A percentile compares a stretch with the other conserved stretches of the same genome.
Conservation (phyloP, 2,329 filamentous ascomycete genomes). For the Ustulina deusta region DNA sequence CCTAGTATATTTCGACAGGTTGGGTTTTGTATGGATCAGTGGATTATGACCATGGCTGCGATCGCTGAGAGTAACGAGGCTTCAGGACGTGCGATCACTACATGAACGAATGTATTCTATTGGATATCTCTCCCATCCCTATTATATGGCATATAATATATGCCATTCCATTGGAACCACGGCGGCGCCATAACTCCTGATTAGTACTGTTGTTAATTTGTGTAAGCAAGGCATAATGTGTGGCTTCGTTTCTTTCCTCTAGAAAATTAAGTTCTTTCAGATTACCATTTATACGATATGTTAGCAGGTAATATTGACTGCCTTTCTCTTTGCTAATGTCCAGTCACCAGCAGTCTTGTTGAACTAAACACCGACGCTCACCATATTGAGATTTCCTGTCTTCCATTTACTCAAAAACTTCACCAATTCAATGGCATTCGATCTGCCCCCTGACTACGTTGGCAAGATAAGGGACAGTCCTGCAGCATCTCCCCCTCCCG, state of each 20-base stretch:
- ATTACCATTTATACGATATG: neutral
- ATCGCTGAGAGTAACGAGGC: neutral
- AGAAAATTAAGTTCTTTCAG: neutral
- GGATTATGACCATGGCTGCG: neutral
- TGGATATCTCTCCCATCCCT: neutral
- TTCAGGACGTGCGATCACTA: neutral
- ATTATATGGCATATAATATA: too few relatives aligned
- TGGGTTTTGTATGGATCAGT: neutral
- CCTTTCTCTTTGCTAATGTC: neutral
- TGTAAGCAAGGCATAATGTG: neutral
- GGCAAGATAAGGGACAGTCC: slow-evolving; percentile 14
- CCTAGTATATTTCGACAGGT: neutral
- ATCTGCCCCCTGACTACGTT: neutral
- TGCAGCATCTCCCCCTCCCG: slow-evolving; percentile 14
- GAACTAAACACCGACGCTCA: neutral
- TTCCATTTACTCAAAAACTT: neutral
- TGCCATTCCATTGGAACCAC: neutral
- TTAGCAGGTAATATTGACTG: neutral
- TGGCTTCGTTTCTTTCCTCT: neutral
- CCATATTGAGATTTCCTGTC: neutral
- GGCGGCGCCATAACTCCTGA: neutral
- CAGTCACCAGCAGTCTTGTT: neutral
- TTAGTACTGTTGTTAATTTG: neutral
- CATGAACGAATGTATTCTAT: neutral
- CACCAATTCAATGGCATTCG: neutral